Evolutionary conservation across 345 rosid species (phyloP).

Genomic region (Alliaria petiolata): DNA sequence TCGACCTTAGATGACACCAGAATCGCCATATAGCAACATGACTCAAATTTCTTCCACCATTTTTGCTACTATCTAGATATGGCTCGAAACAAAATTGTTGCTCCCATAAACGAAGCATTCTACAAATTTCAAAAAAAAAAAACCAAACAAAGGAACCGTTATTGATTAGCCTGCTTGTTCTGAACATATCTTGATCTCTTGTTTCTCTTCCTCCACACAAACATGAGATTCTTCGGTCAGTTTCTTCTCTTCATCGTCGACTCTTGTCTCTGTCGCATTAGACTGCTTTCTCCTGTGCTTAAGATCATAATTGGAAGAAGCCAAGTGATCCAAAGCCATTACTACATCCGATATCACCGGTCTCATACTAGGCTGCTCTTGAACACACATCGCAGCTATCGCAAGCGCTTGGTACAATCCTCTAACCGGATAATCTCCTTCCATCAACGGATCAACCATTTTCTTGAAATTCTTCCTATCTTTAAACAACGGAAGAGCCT

Average conservation of each 20-base stretch:
- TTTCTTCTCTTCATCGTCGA: not conserved
- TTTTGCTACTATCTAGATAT: not conserved
- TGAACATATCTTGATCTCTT: constrained; percentile 18
- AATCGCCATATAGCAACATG: not conserved
- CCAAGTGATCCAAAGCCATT: constrained; percentile 69
- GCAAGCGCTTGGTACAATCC: constrained; percentile 82
- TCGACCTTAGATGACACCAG: not conserved
- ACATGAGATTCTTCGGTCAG: not conserved
- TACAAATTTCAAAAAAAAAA: not conserved
- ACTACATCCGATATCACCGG: constrained; percentile 73
- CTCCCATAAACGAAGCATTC: constrained; percentile 12
- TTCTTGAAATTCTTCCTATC: constrained; percentile 55
- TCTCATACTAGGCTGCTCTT: constrained; percentile 73
- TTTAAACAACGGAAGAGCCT: constrained; percentile 83
- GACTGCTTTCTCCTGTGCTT: not conserved
- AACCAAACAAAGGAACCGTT: not conserved
- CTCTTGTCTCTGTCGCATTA: not conserved
- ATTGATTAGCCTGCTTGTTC: constrained; percentile 2
- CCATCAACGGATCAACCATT: constrained; percentile 73
- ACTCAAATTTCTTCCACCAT: not conserved
- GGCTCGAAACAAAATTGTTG: constrained; percentile 28
- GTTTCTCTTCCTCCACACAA: constrained; percentile 2
- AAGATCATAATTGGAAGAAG: constrained; percentile 46
- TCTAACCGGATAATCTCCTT: constrained; percentile 59
- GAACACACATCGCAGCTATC: constrained; percentile 89